These are phyloP conservation scores for Tricholoma saponaceum DNA, from an alignment of 768 basidiomycete genomes.

Conservation along the genomic window DNA sequence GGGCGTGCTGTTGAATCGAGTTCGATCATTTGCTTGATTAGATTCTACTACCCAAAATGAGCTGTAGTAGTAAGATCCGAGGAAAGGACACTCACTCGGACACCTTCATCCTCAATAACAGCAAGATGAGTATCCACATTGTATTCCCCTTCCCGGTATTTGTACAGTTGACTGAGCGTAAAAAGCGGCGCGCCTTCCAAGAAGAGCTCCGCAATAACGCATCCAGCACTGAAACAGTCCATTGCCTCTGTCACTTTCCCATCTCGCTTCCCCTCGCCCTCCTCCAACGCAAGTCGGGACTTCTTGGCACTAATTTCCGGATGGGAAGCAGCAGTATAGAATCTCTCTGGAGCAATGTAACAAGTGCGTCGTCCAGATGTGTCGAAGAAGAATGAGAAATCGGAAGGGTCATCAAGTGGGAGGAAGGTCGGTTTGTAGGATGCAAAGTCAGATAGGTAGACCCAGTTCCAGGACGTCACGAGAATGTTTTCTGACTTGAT, in stretches of 20 bases:
- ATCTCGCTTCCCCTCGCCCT: conserved; percentile 64
- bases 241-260: conserved; percentile 89
- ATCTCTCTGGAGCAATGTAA: conserved; percentile 94
- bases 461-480: conserved; percentile 94
- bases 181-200: conserved; percentile 92
- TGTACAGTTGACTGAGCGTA: conserved; percentile 91
- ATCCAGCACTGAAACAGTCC: conserved; percentile 96
- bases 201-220: conserved; percentile 94
- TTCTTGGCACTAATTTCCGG: conserved; percentile 72
- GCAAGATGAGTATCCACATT: conserved; percentile 68
- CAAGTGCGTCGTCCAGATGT: conserved; percentile 91
- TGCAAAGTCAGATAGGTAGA: conserved; percentile 94
- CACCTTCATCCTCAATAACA: conserved; percentile 74
- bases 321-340: conserved; percentile 71
- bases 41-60: conserved; percentile 48
- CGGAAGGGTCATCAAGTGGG: conserved; percentile 93
- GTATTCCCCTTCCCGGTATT: conserved; percentile 85
- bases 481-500: conserved; percentile 97
- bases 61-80: conserved; percentile 5
- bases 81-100: conserved; percentile 56
- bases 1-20: conserved; percentile 76
- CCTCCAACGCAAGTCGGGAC: conserved; percentile 45
- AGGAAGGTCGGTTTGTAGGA: conserved; percentile 94
- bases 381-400: conserved; percentile 98
- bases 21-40: conserved; percentile 89